A percentile compares a stretch with the other conserved stretches of the same genome.
phyloP scores from a whole-genome alignment of 2,329 filamentous ascomycete species.

The Lizonia empirigonia region DNA sequence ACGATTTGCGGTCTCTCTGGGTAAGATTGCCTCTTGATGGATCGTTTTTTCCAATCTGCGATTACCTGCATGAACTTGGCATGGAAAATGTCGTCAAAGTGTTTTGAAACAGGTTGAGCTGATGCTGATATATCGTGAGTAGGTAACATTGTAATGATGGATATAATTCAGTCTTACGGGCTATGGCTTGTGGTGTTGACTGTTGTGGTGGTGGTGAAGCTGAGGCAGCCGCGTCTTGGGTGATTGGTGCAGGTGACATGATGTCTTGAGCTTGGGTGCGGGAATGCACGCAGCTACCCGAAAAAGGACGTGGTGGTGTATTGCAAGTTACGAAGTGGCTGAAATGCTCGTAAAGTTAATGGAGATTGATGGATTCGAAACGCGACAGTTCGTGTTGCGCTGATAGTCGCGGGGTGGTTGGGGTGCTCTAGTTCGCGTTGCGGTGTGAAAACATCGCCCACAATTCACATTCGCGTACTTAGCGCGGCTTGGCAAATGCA shows the following conservation, averaged over 20 bases:
- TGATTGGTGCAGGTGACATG: conserved; percentile 46
- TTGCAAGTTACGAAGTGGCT: conserved; percentile 12
- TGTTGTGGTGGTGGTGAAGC: conserved; percentile 28
- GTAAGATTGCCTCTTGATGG: conserved; percentile 37
- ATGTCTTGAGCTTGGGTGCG: conserved; percentile 25
- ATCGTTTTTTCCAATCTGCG: conserved; percentile 38
- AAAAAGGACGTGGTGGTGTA: conserved; percentile 15
- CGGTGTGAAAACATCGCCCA: conserved; percentile 48
- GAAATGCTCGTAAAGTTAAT: conserved; percentile 23
- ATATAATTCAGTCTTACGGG: conserved; percentile 10
- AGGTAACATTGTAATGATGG: not conserved
- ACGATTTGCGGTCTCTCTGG: conserved; percentile 39
- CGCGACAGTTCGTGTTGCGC: conserved; percentile 19
- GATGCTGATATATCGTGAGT: conserved; percentile 19
- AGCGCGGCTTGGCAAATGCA: conserved; percentile 26
- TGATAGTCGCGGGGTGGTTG: conserved; percentile 32
- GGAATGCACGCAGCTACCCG: conserved; percentile 33
- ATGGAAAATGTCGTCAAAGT: conserved; percentile 46
- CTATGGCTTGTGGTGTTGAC: conserved; percentile 16
- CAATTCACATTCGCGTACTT: conserved; percentile 41
- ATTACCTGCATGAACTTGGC: conserved; percentile 44
- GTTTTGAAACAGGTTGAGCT: conserved; percentile 22
- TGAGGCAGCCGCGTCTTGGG: conserved; percentile 27
- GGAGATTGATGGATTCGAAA: conserved; percentile 33
- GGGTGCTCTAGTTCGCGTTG: conserved; percentile 34